A percentile compares a stretch with the other conserved stretches of the same genome.
These are phyloP conservation scores for Lentinus brumalis DNA, from an alignment of 768 basidiomycete genomes.

Conservation along the genomic window DNA sequence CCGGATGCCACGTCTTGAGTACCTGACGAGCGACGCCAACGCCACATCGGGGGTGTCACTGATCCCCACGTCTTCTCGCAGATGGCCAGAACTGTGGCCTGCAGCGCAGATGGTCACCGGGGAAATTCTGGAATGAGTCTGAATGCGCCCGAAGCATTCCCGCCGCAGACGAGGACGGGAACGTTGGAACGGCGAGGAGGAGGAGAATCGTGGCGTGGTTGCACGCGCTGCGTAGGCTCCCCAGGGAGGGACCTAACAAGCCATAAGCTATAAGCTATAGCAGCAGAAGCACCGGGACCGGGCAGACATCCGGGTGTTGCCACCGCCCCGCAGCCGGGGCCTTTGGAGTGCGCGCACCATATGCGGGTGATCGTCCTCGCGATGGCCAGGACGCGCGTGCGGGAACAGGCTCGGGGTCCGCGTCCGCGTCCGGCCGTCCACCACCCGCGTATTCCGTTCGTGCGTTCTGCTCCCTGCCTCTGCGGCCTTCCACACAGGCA, in stretches of 20 bases:
- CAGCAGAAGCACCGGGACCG: constrained; percentile 15
- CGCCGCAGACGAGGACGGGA: not conserved
- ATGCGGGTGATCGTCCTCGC: constrained; percentile 17
- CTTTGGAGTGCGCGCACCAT: constrained; percentile 1
- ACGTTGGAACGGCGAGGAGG: not conserved
- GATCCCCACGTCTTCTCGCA: no score
- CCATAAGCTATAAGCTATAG: constrained; percentile 18
- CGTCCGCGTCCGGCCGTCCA: not conserved
- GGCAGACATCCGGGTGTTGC: constrained; percentile 11
- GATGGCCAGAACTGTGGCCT: no score
- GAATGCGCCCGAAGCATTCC: not conserved
- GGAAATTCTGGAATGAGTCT: not conserved
- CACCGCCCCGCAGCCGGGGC: not conserved
- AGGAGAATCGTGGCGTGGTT: not conserved
- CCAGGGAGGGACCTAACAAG: constrained; percentile 10
- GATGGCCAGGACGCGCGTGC: constrained; percentile 1
- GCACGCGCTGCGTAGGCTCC: constrained; percentile 13
- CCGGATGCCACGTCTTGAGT: constrained; percentile 2
- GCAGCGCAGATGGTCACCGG: no score
- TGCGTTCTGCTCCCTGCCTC: not conserved
- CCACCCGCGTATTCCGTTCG: not conserved
- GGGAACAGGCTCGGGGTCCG: not conserved
- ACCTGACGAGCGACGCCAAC: not conserved
- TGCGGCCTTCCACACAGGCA: not conserved
- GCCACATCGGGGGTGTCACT: no score